Evolutionary conservation across 768 basidiomycete species (phyloP), one percentile per base, ranked within the genome.

Genomic region (Lepiota brunneoincarnata): DNA sequence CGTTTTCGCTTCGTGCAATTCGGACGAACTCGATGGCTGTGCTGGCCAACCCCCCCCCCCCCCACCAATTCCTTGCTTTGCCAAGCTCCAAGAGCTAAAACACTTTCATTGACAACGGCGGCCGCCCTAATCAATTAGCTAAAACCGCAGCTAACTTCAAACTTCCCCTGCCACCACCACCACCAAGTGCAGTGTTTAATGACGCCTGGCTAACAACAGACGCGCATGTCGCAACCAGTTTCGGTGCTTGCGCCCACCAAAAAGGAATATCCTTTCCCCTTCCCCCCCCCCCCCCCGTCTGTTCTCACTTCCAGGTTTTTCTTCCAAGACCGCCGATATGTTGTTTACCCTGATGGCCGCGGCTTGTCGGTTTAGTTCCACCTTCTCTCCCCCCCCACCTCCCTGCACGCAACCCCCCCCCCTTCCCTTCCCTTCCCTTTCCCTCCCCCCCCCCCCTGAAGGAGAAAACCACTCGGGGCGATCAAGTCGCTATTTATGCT

Each of bases 401-500:
- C n/a, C n/a, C n/a, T n/a, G n/a, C n/a, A n/a, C n/a, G n/a, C n/a
- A n/a, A n/a, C n/a, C n/a, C n/a, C n/a, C n/a, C n/a, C n/a, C n/a
- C n/a, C n/a, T n/a, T n/a, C n/a, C n/a, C n/a, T n/a, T n/a, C n/a
- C n/a, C n/a, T n/a, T n/a, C n/a, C n/a, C n/a, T 49, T 35, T 28
- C 20, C 23, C 37, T 36, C 26, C 12, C 11, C n/a, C n/a, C n/a
- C n/a, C n/a, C n/a, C 31, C 46, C 50, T 38, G 55, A 61, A 58
- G 47, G 63, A 59, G 57, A 46, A 56, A 52, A 49, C 35, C 47
- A 15, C 21, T 44, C n/a, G n/a, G 51, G 61, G 58, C 64, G 64
- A 66, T 66, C 64, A 66, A 58, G 57, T 64, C 61, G 64, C 64
- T 56, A 52, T 62, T 50, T 50, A 50, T 38, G 36, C 38, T 40